Evolutionary conservation across 768 basidiomycete genomes (phyloP).

Genomic region (Pisolithus sp.): DNA sequence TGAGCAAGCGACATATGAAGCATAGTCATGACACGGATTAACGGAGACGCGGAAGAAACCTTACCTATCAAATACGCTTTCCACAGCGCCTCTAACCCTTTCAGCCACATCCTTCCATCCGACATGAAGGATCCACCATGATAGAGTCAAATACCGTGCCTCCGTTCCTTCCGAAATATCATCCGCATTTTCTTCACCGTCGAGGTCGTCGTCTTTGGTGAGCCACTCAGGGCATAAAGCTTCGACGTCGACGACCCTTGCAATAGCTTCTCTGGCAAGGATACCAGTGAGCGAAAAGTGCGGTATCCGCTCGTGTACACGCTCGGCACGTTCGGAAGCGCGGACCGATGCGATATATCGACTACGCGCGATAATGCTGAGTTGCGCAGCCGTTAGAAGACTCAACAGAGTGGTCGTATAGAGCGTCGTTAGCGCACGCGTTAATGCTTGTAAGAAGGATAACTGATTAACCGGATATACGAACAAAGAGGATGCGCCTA

Average conservation of each 20-base stretch:
- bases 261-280: slow-evolving; percentile 19
- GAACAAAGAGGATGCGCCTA: slow-evolving; percentile 43
- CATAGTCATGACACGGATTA: not conserved
- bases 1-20: not conserved
- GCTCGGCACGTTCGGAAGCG: slow-evolving; percentile 56
- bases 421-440: slow-evolving; percentile 77
- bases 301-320: slow-evolving; percentile 33
- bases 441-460: slow-evolving; percentile 54
- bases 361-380: slow-evolving; percentile 74
- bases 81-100: slow-evolving; percentile 66
- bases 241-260: slow-evolving; percentile 22
- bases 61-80: slow-evolving; percentile 80
- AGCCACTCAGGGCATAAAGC: slow-evolving; percentile 18
- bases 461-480: not conserved
- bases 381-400: slow-evolving; percentile 81
- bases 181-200: slow-evolving; percentile 23
- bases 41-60: slow-evolving; percentile 22
- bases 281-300: slow-evolving; percentile 24
- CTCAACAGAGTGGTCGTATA: slow-evolving; percentile 84
- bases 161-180: slow-evolving; percentile 63
- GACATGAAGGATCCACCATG: slow-evolving; percentile 90
- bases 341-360: slow-evolving; percentile 72
- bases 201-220: slow-evolving; percentile 20
- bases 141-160: slow-evolving; percentile 74
- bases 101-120: slow-evolving; percentile 85